Evolutionary conservation across 441 rosid genomes (phyloP), one percentile per base, ranked within the genome.

Genomic region (Adansonia rubrostipa): DNA sequence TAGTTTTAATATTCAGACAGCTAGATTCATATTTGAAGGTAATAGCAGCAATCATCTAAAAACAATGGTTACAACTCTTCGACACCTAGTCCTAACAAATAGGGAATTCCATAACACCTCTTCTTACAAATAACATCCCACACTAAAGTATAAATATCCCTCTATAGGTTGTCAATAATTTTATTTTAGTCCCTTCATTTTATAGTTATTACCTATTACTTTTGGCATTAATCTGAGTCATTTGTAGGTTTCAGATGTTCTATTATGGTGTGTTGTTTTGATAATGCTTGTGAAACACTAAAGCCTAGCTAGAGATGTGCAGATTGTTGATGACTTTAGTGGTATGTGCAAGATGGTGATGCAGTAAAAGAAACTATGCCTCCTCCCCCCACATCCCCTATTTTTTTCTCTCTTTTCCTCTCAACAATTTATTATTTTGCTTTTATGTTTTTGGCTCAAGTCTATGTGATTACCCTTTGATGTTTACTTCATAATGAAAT

Each of bases 291-390:
- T 33, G 36, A 69, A 40, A 75, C 70, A 28, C 76, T 84, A 70
- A 83, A 17, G 62, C 57, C 28, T 62, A n/a, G 20, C 60, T 77
- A 70, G 58, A 51, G 19, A 69, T 87, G 47, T 81, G 89, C 97
- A 96, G 99, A 86, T 96, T 83, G 97, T 88, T 77, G 92, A 92
- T 78, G 82, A 75, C 94, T 96, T 24, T 97, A 92, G 75, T 92
- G 89, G 92, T 96, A 94, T 82, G 92, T 90, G 50, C 82, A 83
- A 80, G 88, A 89, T 85, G 97, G 93, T 79, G 98, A 96, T 85
- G 94, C 84, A 90, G 98, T 96, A 79, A 90, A 89, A 80, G 40
- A 80, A 78, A 24, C 9, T 36, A 44, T 68, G 40, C 72, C 61
- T 63, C 2, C 33, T 28, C 33, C 33, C 33, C 33, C 33, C 33